These are phyloP conservation scores for Pyrenophora tritici-repentis DNA, from an alignment of 2,329 filamentous ascomycete species.

Conservation along the genomic window DNA sequence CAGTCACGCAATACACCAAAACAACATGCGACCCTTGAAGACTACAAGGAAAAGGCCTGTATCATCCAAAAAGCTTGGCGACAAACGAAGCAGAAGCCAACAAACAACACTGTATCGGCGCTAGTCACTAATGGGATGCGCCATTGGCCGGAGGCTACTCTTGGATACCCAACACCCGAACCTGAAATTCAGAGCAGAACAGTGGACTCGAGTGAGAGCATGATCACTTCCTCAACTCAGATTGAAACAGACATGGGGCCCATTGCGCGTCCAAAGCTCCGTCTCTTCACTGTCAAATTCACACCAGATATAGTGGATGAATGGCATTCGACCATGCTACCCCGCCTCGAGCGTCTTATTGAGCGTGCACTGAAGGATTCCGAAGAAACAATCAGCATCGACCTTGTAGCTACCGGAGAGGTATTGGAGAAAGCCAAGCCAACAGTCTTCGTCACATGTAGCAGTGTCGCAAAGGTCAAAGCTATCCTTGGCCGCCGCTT, in stretches of 20 bases:
- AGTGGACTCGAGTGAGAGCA: constrained; percentile 25
- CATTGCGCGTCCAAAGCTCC: constrained; percentile 40
- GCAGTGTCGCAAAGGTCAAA: constrained; percentile 73
- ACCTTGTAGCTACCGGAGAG: constrained; percentile 74
- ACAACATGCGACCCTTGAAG: constrained; percentile 34
- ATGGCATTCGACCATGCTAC: constrained; percentile 74
- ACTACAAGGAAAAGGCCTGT: constrained; percentile 48
- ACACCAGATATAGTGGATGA: constrained; percentile 67
- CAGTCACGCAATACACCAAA: constrained; percentile 18
- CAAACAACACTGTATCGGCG: constrained; percentile 38
- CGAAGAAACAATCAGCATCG: constrained; percentile 77
- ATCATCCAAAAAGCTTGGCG: constrained; percentile 48
- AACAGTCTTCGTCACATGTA: constrained; percentile 78
- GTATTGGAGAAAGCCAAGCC: constrained; percentile 68
- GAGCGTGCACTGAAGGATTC: constrained; percentile 73
- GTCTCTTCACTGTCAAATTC: constrained; percentile 56
- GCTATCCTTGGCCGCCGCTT: constrained; percentile 72
- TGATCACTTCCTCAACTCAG: constrained; percentile 39
- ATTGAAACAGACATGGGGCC: constrained; percentile 42
- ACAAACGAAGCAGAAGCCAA: constrained; percentile 37
- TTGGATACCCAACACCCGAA: constrained; percentile 43
- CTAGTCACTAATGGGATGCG: constrained; percentile 38
- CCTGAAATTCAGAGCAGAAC: constrained; percentile 32
- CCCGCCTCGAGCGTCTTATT: constrained; percentile 72
- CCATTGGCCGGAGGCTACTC: constrained; percentile 42